Conservation (phyloP, 805 yeast species). For the Hanseniaspora vineae region DNA sequence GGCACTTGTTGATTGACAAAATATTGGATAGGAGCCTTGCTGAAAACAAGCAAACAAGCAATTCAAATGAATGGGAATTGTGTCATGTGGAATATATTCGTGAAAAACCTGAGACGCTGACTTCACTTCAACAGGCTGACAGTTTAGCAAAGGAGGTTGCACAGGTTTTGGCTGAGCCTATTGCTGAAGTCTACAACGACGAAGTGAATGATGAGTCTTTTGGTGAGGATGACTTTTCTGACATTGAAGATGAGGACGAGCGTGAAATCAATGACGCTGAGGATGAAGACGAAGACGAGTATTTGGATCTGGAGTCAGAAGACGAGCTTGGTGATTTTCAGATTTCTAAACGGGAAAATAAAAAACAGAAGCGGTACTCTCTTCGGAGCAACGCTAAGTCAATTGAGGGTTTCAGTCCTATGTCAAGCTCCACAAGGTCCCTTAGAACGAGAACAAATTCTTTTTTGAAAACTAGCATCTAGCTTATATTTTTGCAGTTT, state of each 20-base stretch:
- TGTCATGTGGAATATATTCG: background rate
- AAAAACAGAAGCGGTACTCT: no score
- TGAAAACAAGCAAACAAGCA: background rate
- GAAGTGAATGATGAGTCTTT: slow-evolving; percentile 18
- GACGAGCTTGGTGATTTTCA: slow-evolving; percentile 6
- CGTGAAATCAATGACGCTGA: background rate
- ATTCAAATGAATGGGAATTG: background rate
- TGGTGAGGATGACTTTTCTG: slow-evolving; percentile 16
- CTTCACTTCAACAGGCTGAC: background rate
- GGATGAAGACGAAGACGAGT: slow-evolving; percentile 13
- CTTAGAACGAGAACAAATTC: no score
- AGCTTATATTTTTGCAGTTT: no score
- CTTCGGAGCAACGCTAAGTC: no score
- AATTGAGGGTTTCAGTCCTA: no score
- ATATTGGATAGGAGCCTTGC: background rate
- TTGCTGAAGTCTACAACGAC: slow-evolving; percentile 2
- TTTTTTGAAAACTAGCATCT: no score
- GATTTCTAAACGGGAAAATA: no score
- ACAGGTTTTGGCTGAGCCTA: slow-evolving; percentile 20
- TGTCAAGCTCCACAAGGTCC: no score
- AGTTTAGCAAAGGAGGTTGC: slow-evolving; percentile 15
- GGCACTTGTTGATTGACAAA: background rate
- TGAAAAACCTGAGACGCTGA: background rate
- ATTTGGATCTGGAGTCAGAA: slow-evolving; percentile 8
- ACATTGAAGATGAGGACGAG: slow-evolving; percentile 11